Conservation (phyloP, 139 green algal genomes). For the Chlorokybus atmophyticus region DNA sequence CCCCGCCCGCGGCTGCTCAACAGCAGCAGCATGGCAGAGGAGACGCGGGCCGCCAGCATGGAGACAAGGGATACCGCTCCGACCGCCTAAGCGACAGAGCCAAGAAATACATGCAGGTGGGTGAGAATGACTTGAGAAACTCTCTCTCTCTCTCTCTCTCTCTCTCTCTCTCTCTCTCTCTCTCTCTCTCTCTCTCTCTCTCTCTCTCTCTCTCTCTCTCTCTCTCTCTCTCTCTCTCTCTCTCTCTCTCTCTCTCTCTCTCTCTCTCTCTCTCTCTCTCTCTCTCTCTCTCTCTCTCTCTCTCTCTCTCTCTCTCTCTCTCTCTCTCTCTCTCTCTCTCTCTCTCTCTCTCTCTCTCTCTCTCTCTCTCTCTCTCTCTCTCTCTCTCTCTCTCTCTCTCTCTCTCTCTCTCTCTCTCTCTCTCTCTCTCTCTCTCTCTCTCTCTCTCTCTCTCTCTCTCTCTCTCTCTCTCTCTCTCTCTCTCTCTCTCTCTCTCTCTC, state of each 20-base stretch:
- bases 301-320: neutral
- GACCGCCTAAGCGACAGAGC: too few relatives aligned
- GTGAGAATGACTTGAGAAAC: too few relatives aligned
- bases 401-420: slow-evolving; percentile 2
- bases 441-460: too few relatives aligned
- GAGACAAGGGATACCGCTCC: too few relatives aligned
- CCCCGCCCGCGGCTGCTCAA: too few relatives aligned
- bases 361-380: neutral
- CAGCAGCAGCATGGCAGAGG: too few relatives aligned
- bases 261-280: slow-evolving; percentile 1
- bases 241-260: neutral
- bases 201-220: neutral
- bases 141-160: neutral
- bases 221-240: neutral
- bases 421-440: too few relatives aligned
- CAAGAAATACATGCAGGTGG: too few relatives aligned
- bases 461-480: slow-evolving; percentile 1
- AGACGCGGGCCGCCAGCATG: too few relatives aligned
- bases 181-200: slow-evolving; percentile 1
- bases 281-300: slow-evolving; percentile 2
- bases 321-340: neutral
- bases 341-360: neutral
- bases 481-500: neutral
- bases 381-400: slow-evolving; percentile 1
- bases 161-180: neutral